Conservation (phyloP, 1,139 yeast species). For the Magnusiomyces paraingens region DNA sequence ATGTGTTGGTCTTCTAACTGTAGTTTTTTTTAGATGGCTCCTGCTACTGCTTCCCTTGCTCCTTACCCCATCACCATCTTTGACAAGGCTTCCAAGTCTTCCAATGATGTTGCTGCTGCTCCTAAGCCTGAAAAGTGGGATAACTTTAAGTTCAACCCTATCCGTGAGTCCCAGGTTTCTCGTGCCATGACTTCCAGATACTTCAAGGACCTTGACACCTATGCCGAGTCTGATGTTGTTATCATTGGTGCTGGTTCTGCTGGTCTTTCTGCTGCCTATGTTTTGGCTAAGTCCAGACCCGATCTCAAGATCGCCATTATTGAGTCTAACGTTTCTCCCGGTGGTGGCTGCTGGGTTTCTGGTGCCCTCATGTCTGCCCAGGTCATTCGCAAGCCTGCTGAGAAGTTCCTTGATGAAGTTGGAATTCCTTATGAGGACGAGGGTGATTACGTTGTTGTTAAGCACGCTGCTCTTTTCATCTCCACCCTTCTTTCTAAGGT, state of each 20-base stretch:
- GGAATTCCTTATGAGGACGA: conserved; percentile 69
- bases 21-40: conserved; percentile 11
- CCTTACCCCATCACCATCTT: conserved; percentile 16
- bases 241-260: conserved; percentile 78
- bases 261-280: conserved; percentile 70
- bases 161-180: conserved; percentile 74
- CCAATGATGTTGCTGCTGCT: conserved; percentile 12
- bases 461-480: conserved; percentile 74
- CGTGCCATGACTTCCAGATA: conserved; percentile 77
- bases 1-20: not conserved
- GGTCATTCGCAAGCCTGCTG: conserved; percentile 76
- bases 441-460: conserved; percentile 74
- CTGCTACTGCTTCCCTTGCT: conserved; percentile 16
- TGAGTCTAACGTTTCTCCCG: conserved; percentile 70
- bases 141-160: conserved; percentile 60
- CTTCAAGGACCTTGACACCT: conserved; percentile 66
- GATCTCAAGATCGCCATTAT: conserved; percentile 69
- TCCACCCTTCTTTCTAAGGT: conserved; percentile 67
- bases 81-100: conserved; percentile 8
- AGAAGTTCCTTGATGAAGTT: conserved; percentile 57
- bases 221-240: conserved; percentile 68
- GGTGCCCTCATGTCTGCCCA: conserved; percentile 77
- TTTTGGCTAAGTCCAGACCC: conserved; percentile 67
- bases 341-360: conserved; percentile 78
- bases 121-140: conserved; percentile 48